Percentiles rank a stretch among this genome's conserved stretches.
These are phyloP conservation scores for Aquanectria penicillioides DNA, from an alignment of 2,329 filamentous ascomycete species.

Conservation along the genomic window DNA sequence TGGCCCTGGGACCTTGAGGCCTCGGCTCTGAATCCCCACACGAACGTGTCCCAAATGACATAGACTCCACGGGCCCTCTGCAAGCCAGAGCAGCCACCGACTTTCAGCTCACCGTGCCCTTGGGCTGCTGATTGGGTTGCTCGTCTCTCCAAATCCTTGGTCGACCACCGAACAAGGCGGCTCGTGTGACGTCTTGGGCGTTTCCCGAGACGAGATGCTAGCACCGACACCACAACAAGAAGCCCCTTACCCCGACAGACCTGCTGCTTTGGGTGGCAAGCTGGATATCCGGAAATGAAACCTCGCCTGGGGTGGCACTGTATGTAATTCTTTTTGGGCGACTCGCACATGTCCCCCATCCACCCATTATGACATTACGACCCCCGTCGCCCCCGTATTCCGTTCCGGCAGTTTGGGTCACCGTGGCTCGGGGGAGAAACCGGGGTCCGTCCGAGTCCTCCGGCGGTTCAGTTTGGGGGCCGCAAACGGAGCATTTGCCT, in stretches of 20 bases:
- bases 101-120: conserved; percentile 30
- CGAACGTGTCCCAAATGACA: conserved; percentile 23
- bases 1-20: too few relatives aligned
- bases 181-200: conserved; percentile 26
- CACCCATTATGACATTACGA: too few relatives aligned
- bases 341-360: neutral
- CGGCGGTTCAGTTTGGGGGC: conserved; percentile 10
- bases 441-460: conserved; percentile 1
- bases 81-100: conserved; percentile 26
- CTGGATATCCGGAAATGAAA: conserved; percentile 15
- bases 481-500: conserved; percentile 6
- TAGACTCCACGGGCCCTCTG: conserved; percentile 28
- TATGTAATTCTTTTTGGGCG: neutral
- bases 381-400: neutral
- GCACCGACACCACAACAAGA: neutral
- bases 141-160: conserved; percentile 10
- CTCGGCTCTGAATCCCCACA: conserved; percentile 13
- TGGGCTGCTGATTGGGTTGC: conserved; percentile 22
- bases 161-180: conserved; percentile 11
- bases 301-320: neutral
- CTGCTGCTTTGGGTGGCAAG: neutral
- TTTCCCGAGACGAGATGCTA: conserved; percentile 6
- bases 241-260: neutral
- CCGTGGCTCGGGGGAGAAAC: conserved; percentile 4
- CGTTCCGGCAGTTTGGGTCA: conserved; percentile 22